Evolutionary conservation across 2,329 filamentous ascomycete species (phyloP), one percentile per base, ranked within the genome.

Genomic region (Paraconiothyrium brasiliense): DNA sequence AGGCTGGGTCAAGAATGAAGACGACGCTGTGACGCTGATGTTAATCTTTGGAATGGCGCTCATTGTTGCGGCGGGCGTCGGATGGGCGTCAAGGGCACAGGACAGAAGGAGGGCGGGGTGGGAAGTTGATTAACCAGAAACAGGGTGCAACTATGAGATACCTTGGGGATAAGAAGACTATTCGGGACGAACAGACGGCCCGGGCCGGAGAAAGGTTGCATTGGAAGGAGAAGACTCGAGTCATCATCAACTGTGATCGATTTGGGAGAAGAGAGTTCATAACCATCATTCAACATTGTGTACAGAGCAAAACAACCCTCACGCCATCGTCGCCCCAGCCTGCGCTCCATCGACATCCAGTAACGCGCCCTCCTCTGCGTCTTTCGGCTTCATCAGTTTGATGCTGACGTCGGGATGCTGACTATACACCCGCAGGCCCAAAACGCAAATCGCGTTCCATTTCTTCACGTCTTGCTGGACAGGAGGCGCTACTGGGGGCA

Each of bases 381-480:
- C 58, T 58, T 67, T 73, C 0, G 76, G 75, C 60, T 73, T 72
- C 11, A 76, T 62, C 9, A 77, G 59, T 55, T 71, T 68, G 48
- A 78, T 76, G 34, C 65, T 77, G 2, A 77, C 71, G 6, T 73
- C 70, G 0, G 65, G 49, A 48, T 77, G 74, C 41, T 70, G 64
- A 34, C 68, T 71, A 47, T 77, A 89, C 0, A 89, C 85, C 7
- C 85, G 75, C 44, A 89, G 68, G 0, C 87, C 87, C 2, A 88
- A 78, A 2, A 88, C 85, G 65, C 85, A 87, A 0, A 88, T 81
- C 0, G 87, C 86, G 65, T 88, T 87, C 87, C 86, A 89, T 58
- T 74, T 75, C 16, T 66, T 64, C 32, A 64, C 67, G 34, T 66
- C 63, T 37, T 69, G 66, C 11, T 22, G 39, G 9, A 20, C 10